Base-by-base conservation (phyloP, 164 flowering plant species). In the Kingdonia uniflora region DNA sequence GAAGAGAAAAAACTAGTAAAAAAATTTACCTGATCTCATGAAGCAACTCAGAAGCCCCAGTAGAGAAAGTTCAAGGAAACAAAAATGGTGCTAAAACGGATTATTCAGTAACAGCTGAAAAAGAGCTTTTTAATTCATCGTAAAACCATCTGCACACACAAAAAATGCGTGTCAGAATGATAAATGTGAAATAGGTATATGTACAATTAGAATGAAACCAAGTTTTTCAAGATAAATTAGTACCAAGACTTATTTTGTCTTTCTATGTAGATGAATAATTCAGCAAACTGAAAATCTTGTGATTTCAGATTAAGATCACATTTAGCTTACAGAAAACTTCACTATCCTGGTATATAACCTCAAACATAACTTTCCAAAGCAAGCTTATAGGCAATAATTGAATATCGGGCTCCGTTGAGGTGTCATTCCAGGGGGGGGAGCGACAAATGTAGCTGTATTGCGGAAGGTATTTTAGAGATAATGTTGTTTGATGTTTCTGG, bases 141-240 rank as follows among this genome's bases (percentile, higher is more conserved):
- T 74, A 76, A 17, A 79, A 63, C 80, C 80, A 76, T 55, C 84
- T 73, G 76, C 64, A 64, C 64, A 64, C 4, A 41, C 4, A 41
- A 41, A 14, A 14, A 2, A 10, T 14, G 44, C 1, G n/a, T 41
- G 15, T 41, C n/a, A 41, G 17, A 41, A 11, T 14, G 13, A 37
- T 0, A 41, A 41, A 41, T 14, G 4, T 29, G 4, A 29, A 29
- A 29, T 29, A 3, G 35, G 35, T 29, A 29, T 3, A 29, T 3
- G 35, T 29, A 29, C 8, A 4, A 4, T 29, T 29, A 29, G 8
- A 29, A 29, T 29, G 60, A n/a, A 44, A 64, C 21, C 46, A 50
- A 61, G 19, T 38, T 19, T 17, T 41, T 38, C n/a, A n/a, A 11
- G 21, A 11, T 52, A 12, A 53, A 59, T 24, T 52, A 38, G 5